Evolutionary conservation across 108 stramenopile species (phyloP).

Genomic region (Cyclotella distinguenda): DNA sequence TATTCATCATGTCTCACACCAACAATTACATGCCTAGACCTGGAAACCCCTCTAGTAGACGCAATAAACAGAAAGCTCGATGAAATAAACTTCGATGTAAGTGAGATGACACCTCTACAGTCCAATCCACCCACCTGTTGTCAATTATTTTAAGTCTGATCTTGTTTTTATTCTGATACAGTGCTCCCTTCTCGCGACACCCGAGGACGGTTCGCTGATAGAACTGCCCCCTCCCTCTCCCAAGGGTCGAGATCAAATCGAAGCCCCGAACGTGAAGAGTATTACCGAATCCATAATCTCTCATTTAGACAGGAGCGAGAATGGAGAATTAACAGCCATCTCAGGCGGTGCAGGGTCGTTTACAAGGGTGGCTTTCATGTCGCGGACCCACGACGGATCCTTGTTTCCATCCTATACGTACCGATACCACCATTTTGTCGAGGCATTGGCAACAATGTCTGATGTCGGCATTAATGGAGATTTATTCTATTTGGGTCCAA

Average conservation of each 20-base stretch:
- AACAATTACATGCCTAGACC: neutral
- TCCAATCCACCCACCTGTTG: no score
- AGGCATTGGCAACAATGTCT: constrained; percentile 29
- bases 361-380: constrained; percentile 19
- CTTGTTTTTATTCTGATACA: neutral
- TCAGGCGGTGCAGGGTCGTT: constrained; percentile 24
- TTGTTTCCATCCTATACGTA: constrained; percentile 39
- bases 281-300: constrained; percentile 20
- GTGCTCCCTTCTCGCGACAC: constrained; percentile 20
- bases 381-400: constrained; percentile 32
- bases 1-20: no score
- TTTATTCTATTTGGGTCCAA: constrained; percentile 31
- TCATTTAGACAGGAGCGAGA: constrained; percentile 30
- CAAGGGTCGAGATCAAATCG: constrained; percentile 30
- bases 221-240: constrained; percentile 34
- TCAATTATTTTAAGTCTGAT: no score
- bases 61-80: constrained; percentile 44
- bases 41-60: constrained; percentile 35
- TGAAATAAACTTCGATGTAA: constrained; percentile 38
- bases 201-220: constrained; percentile 32
- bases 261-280: constrained; percentile 11
- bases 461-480: constrained; percentile 27
- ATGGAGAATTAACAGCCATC: constrained; percentile 24
- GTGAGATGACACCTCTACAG: no score
- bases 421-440: constrained; percentile 34